These are phyloP conservation scores for Pleodorina starrii DNA, from an alignment of 139 green algal genomes.

Conservation along the genomic window DNA sequence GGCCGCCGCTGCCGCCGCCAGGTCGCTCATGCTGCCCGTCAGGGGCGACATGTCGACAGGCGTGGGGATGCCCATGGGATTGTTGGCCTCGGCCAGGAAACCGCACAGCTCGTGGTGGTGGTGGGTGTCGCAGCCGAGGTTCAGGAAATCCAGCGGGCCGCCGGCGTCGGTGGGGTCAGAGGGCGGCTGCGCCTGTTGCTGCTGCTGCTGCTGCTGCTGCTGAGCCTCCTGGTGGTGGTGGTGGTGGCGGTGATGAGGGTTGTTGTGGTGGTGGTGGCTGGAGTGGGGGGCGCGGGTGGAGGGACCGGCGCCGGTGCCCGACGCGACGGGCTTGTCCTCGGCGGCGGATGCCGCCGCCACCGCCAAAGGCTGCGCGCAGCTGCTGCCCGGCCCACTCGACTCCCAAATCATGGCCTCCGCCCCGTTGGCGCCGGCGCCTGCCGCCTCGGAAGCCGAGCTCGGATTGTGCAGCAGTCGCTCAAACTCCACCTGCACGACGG, in stretches of 20 bases:
- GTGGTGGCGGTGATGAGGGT: conserved; percentile 2
- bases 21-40: conserved; percentile 47
- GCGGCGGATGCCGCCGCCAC: neutral
- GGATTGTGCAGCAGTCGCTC: too few species aligned
- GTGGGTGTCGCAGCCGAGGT: neutral
- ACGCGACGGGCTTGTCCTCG: neutral
- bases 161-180: too few species aligned
- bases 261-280: neutral
- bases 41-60: conserved; percentile 41
- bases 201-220: too few species aligned
- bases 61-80: conserved; percentile 36
- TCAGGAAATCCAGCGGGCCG: neutral
- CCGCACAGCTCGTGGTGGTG: neutral
- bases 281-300: neutral
- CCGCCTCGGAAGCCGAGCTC: too few species aligned
- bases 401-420: conserved; percentile 12
- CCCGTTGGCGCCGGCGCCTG: too few species aligned
- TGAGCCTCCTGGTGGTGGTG: neutral
- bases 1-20: neutral
- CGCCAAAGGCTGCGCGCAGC: neutral
- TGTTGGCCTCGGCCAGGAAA: neutral
- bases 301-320: neutral
- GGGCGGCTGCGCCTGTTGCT: too few species aligned
- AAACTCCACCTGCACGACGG: too few species aligned
- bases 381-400: neutral